These are phyloP conservation scores for Aphanomyces invadans DNA, from an alignment of 352 stramenopile genomes.

Conservation along the genomic window DNA sequence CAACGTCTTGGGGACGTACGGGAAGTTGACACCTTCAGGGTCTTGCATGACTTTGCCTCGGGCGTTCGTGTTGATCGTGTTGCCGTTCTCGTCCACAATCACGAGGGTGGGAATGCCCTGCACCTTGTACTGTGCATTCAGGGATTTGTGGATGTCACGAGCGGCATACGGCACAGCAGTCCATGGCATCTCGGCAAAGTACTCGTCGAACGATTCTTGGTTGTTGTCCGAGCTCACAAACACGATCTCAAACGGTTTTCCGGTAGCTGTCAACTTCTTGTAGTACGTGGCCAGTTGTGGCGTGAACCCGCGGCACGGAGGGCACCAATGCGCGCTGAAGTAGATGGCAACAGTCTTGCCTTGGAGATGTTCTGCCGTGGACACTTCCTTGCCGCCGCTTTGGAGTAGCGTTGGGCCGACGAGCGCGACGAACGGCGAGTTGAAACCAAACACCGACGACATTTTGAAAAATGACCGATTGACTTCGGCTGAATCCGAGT, in stretches of 20 bases:
- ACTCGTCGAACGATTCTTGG: conserved; percentile 68
- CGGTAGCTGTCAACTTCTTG: conserved; percentile 75
- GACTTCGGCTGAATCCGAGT: not conserved
- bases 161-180: conserved; percentile 88
- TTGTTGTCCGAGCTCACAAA: conserved; percentile 85
- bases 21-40: not conserved
- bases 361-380: not conserved
- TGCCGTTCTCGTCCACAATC: conserved; percentile 74
- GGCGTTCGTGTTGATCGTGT: conserved; percentile 69
- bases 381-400: not conserved
- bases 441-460: not conserved
- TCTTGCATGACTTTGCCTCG: conserved; percentile 56
- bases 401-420: not conserved
- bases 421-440: not conserved
- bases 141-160: conserved; percentile 48
- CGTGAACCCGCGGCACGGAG: conserved; percentile 90
- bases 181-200: conserved; percentile 91
- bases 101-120: conserved; percentile 87
- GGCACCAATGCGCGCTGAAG: conserved; percentile 94
- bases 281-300: conserved; percentile 87
- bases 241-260: conserved; percentile 85
- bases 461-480: not conserved
- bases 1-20: conserved; percentile 11
- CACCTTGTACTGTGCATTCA: conserved; percentile 79
- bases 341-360: conserved; percentile 50